These are phyloP conservation scores for Penicillium digitatum DNA, from an alignment of 2,329 filamentous ascomycete species.

Conservation along the genomic window DNA sequence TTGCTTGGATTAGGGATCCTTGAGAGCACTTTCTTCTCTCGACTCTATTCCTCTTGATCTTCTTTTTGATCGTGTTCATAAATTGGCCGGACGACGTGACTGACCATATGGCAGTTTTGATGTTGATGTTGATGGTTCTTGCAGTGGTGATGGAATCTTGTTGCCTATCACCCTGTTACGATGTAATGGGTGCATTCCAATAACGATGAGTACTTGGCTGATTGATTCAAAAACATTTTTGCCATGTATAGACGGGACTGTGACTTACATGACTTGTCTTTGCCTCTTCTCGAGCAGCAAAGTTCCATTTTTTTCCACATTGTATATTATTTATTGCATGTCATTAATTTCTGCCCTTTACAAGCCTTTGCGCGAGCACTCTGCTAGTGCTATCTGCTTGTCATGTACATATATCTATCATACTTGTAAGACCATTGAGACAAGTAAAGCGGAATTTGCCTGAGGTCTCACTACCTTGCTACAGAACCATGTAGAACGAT, in stretches of 20 bases:
- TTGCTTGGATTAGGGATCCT: slow-evolving; percentile 29
- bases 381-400: background rate
- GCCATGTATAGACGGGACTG: background rate
- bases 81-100: background rate
- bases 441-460: background rate
- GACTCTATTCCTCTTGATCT: background rate
- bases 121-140: background rate
- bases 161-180: background rate
- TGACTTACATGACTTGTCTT: background rate
- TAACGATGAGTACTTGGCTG: background rate
- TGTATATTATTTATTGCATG: background rate
- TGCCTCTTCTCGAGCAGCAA: background rate
- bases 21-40: slow-evolving; percentile 1
- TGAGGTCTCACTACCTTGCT: background rate
- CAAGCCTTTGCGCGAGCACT: background rate
- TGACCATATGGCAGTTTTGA: background rate
- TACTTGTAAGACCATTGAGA: background rate
- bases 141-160: background rate
- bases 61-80: background rate
- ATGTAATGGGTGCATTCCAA: slow-evolving; percentile 1
- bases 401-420: slow-evolving; percentile 4
- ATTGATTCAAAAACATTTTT: background rate
- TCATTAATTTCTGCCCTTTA: background rate
- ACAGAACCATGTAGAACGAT: background rate
- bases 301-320: slow-evolving; percentile 1